Evolutionary conservation across 1,284 basidiomycete species (phyloP), one percentile per base, ranked within the genome.

Genomic region (Apiotrichum porosum): DNA sequence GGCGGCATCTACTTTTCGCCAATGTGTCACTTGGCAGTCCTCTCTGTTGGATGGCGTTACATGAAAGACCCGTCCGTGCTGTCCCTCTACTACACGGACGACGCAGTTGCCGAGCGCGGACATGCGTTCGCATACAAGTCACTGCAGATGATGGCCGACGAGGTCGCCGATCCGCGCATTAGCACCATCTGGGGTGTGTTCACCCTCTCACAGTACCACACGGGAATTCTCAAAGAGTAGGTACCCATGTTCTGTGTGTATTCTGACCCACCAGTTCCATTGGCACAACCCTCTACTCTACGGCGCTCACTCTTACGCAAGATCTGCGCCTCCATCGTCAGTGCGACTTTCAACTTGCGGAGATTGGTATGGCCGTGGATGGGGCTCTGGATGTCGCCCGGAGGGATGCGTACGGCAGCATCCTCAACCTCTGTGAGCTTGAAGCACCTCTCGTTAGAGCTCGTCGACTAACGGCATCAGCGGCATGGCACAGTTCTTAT

Each of bases 1-100:
- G n/a, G 40, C 6, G 53, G 52, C 10, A 31, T 33, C 19, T 55
- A 57, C 43, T 60, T 57, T 31, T 57, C 55, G 32, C 58, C 55
- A 17, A 46, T 57, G 35, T 26, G 52, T 14, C 58, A 60, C 42
- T 42, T 60, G 2, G 40, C 46, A 15, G 24, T 53, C 15, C 49
- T 60, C 18, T 55, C 42, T 2, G 47, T 60, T 15, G 58, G 58
- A 10, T 60, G 55, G 55, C 41, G 58, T 21, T 54, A 60, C 38
- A 41, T 47, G 23, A 41, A 35, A 3, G 52, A 57, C 40, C 42
- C 30, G 9, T 26, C 39, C 1, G 33, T 52, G 9, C 17, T 52
- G n/a, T n/a, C 31, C 12, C 49, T 51, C 43, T 57, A 60, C 47
- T 53, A 55, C 37, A 37, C 47, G 5, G 40, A 39, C 13, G 39